Percentiles rank a stretch among this genome's conserved stretches.
These are phyloP conservation scores for Ophiostoma triangulosporum DNA, from an alignment of 2,329 filamentous ascomycete genomes.

Conservation along the genomic window DNA sequence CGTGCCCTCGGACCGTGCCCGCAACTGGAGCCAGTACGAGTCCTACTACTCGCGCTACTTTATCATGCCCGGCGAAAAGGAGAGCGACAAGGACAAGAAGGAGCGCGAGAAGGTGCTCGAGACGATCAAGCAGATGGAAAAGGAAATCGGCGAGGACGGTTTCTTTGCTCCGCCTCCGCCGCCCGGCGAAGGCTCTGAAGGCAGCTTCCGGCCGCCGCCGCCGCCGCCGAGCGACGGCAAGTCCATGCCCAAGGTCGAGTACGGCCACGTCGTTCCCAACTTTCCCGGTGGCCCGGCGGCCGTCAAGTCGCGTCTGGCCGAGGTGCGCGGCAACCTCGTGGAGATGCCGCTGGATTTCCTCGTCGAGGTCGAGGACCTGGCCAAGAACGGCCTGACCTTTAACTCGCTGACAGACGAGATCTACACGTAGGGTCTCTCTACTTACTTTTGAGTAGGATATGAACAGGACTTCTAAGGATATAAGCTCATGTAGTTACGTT, in stretches of 20 bases:
- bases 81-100: constrained; percentile 25
- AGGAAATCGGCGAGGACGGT: not conserved
- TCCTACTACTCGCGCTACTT: constrained; percentile 57
- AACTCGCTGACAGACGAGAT: constrained; percentile 60
- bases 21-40: constrained; percentile 61
- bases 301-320: constrained; percentile 51
- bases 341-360: constrained; percentile 89
- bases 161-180: not conserved
- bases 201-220: not conserved
- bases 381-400: constrained; percentile 61
- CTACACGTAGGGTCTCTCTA: constrained; percentile 41
- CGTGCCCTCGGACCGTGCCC: constrained; percentile 55
- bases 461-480: not conserved
- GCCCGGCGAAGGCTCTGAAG: not conserved
- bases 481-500: no score
- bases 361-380: constrained; percentile 69
- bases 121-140: not conserved
- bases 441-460: not conserved
- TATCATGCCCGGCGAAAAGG: constrained; percentile 35
- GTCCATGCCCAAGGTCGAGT: constrained; percentile 44
- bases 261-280: constrained; percentile 76
- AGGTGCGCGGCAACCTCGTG: constrained; percentile 58
- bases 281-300: constrained; percentile 61
- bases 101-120: constrained; percentile 23
- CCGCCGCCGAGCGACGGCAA: constrained; percentile 17